Base-by-base conservation (phyloP, 1,284 basidiomycete species). In the Ustilago trichophora region DNA sequence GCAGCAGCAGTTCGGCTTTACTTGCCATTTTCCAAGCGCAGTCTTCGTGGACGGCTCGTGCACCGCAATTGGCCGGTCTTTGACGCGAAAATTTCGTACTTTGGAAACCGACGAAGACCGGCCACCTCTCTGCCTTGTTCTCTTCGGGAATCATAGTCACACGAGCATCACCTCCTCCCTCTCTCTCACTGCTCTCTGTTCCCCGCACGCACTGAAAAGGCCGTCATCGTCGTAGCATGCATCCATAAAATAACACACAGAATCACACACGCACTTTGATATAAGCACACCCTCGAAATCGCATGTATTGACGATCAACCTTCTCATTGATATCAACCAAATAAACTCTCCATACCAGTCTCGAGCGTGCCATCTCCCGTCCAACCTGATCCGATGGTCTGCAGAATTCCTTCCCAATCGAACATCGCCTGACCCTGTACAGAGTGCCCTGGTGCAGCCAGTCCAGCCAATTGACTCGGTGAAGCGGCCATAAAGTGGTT, bases 361-460 rank as follows among this genome's bases (percentile, higher is more conserved):
- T 69, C 66, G n/a, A 69, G 38, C 19, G 50, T 59, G 6, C 59
- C 59, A 31, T 69, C 66, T 13, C 66, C 66, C 10, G 59, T 63
- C 66, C 66, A 69, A 13, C 66, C 66, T 2, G 51, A 55, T 46
- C 66, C 66, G 19, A 69, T 69, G 1, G 66, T 69, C 26, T 69
- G 66, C 18, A 69, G 24, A 25, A 69, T 69, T 0, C 59, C 66
- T 31, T 69, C 66, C 66, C 66, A 69, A 33, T 69, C 66, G 32
- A 69, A 69, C 47, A 53, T 63, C 31, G 1, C 43, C 51, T 31
- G 58, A 58, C 12, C 16, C 41, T 16, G 37, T 21, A 8, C 25
- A 22, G 0, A 36, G 54, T 3, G 36, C 9, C n/a, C n/a, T n/a
- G n/a, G n/a, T 13, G 35, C 48, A 5, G 46, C 37, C 15, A 66